Base-by-base conservation (phyloP, 1,284 basidiomycete species). In the Trichosporon sp. region DNA sequence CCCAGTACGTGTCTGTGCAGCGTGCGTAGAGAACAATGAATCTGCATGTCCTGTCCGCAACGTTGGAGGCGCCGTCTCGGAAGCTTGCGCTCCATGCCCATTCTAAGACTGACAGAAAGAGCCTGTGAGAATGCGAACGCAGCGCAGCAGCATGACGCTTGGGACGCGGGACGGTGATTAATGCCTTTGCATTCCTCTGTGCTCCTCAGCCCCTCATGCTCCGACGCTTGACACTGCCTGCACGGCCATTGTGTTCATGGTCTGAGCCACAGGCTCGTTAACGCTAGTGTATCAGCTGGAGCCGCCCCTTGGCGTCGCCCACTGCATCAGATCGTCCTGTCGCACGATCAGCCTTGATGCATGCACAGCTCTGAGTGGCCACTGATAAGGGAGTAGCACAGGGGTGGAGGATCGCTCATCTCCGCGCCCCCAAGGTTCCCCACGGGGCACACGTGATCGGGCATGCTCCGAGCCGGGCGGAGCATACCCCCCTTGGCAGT, bases 391-490 rank as follows among this genome's bases (percentile, higher is more conserved):
- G 4, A 2, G 59, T 32, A 5, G 26, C 31, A 26, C 26, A 16
- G 14, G 31, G 32, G 16, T 21, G 21, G 54, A 26, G 32, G 19
- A 32, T 63, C 59, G 59, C 59, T 63, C 59, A 63, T 63, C 59
- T 63, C 59, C 59, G 59, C 59, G 19, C 7, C 11, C n/a, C 51
- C 51, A 19, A 21, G 16, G 51, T 35, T 63, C 65, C 65, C 43
- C 65, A 66, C n/a, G 40, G 64, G 37, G 64, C 26, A 31, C 65
- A 66, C 65, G 43, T 66, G 65, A 66, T 37, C 26, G 26, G 65
- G 26, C 38, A 51, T 8, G 48, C 32, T 63, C 59, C 59, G 59
- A 63, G 59, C 59, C 65, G 65, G 65, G 65, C 65, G 65, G 65
- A 66, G 65, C 65, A 66, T 66, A 40, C 38, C 11, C 38, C 26